Evolutionary conservation across 768 basidiomycete genomes (phyloP).

Genomic region (Lentinula guzmanii): DNA sequence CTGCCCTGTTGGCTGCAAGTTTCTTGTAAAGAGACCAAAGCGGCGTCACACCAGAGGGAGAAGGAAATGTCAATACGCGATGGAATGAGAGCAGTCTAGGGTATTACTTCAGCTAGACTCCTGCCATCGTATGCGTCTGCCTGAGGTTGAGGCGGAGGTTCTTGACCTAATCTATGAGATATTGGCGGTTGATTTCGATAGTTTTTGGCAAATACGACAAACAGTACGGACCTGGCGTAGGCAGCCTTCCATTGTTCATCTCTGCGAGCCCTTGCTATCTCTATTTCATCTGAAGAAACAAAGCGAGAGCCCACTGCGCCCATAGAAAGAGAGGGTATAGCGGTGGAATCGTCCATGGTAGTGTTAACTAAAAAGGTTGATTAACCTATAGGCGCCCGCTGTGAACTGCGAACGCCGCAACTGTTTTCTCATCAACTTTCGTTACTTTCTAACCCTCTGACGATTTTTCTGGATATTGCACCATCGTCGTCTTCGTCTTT

Average conservation of each 20-base stretch:
- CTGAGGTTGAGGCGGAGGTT: slow-evolving; percentile 68
- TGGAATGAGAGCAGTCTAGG: slow-evolving; percentile 11
- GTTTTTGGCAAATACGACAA: background rate
- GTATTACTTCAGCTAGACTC: slow-evolving; percentile 81
- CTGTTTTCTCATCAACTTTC: background rate
- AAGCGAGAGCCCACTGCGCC: slow-evolving; percentile 80
- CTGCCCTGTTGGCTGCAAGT: slow-evolving; percentile 86
- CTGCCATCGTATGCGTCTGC: slow-evolving; percentile 81
- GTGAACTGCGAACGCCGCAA: background rate
- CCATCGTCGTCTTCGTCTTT: background rate
- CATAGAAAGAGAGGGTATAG: slow-evolving; percentile 66
- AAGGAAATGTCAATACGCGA: slow-evolving; percentile 39
- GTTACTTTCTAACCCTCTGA: background rate
- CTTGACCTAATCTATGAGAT: slow-evolving; percentile 65
- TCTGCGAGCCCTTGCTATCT: slow-evolving; percentile 59
- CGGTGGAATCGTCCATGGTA: slow-evolving; percentile 12
- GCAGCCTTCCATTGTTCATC: slow-evolving; percentile 91
- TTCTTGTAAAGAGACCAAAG: slow-evolving; percentile 41
- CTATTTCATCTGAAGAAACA: slow-evolving; percentile 74
- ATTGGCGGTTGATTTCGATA: slow-evolving; percentile 6
- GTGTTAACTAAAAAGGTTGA: background rate
- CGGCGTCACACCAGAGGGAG: slow-evolving; percentile 32
- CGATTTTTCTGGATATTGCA: background rate
- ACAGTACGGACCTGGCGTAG: slow-evolving; percentile 58
- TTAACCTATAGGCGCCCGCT: background rate